Evolutionary conservation across 352 stramenopile genomes (phyloP).

Genomic region (Thalassiosira gravida): DNA sequence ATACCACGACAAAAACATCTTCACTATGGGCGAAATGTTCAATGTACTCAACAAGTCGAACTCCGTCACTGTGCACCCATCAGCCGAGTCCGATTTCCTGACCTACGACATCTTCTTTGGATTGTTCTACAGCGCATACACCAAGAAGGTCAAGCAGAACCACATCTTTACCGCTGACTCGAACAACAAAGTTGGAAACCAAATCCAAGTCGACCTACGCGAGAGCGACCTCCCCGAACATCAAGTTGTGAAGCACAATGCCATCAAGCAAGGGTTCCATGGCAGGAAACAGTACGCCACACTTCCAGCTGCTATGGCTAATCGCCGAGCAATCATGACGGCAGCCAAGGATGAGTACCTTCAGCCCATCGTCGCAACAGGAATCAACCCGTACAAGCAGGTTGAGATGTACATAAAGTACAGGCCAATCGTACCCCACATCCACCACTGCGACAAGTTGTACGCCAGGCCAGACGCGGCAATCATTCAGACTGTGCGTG

Average conservation of each 20-base stretch:
- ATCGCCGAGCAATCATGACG: no score
- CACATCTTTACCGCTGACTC: constrained; percentile 26
- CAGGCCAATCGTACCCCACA: background rate
- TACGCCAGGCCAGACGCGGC: background rate
- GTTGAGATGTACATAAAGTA: constrained; percentile 12
- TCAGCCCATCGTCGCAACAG: background rate
- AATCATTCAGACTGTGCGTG: constrained; percentile 41
- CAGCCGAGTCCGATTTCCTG: background rate
- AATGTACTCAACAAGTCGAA: background rate
- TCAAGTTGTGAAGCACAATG: background rate
- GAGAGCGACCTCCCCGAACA: constrained; percentile 4
- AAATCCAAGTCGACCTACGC: background rate
- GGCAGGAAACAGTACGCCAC: background rate
- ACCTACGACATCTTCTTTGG: constrained; percentile 11
- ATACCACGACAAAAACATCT: constrained; percentile 2
- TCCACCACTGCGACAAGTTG: background rate
- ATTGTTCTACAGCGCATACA: constrained; percentile 10
- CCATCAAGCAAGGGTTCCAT: background rate
- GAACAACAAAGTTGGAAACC: background rate
- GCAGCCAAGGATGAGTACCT: no score
- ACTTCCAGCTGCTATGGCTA: background rate
- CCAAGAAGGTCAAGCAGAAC: constrained; percentile 8
- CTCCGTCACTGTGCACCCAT: constrained; percentile 5
- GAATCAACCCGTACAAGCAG: constrained; percentile 20
- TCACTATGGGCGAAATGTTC: background rate